Base-by-base conservation (phyloP, 1,284 basidiomycete genomes). In the Heterobasidion irregulare region DNA sequence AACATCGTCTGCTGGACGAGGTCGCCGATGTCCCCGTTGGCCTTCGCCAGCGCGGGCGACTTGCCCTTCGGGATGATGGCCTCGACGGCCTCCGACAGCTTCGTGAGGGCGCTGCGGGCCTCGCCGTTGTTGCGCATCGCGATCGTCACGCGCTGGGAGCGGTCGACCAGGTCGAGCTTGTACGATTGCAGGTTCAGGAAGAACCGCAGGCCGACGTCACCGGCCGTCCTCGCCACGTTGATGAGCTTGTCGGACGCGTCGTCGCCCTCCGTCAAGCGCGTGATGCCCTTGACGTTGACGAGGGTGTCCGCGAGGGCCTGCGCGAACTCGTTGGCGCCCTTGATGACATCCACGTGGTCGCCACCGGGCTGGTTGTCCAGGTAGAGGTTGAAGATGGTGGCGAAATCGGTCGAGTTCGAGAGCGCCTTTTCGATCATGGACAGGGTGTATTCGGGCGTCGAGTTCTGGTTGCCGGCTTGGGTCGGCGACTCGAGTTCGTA, bases 401-500 rank as follows among this genome's bases (percentile, higher is more conserved):
- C 94, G 67, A 99, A 99, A 68, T 99, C 96, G 58, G 87, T 98
- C 15, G 94, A 91, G 64, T 91, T 95, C 65, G 92, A 92, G 69
- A 88, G 78, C 4, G 94, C 89, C 75, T 98, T 98, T 70, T 99
- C 97, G 65, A 99, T 94, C 87, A 99, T 94, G 9, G 97, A 98
- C 26, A 98, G 75, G 0, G 95, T 97, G 68, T 98, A 99, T 68
- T 98, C 95, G 13, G 97, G 96, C 0, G 97, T 99, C 8, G 96
- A 94, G 62, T 91, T 96, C 60, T 90, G 82, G 74, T 98, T 98
- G 47, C 96, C 97, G 7, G 87, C 86, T 63, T 94, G 90, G 46
- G 91, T 89, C 8, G 94, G 93, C 6, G 95, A 95, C 71, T 99
- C 96, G 53, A 99, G 81, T 71, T 98, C 95, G 72, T 98, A 99